Evolutionary conservation across 139 green algal genomes (phyloP), one percentile per base, ranked within the genome.

Genomic region (Haematococcus lacustris): DNA sequence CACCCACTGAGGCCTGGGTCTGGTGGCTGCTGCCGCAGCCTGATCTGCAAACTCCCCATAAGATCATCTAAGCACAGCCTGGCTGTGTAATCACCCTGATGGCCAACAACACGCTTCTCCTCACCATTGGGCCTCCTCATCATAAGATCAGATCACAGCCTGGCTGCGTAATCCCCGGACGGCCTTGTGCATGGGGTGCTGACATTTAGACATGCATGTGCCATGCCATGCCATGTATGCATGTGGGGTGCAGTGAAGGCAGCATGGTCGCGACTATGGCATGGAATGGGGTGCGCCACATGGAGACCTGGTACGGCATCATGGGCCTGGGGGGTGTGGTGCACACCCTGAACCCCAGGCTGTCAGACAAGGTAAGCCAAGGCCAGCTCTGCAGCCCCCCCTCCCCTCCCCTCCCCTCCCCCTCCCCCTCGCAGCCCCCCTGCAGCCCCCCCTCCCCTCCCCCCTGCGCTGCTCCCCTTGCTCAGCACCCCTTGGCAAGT

Each of bases 251-350:
- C 75, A 89, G 82, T 33, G 53, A 71, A 5, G 88, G 86, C 7
- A 76, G 84, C 41, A 75, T 84, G n/a, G 83, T 93, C 0, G 91
- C 79, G 3, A 96, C 90, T 0, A 69, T 95, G n/a, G 88, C 85
- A 0, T 95, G 87, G 86, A 96, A 96, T 78, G 91, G 82, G 0
- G 66, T 51, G 0, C 72, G 87, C 0, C 91, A 96, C 73, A 74
- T 79, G 74, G 74, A 70, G 70, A 26, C 60, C 61, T 87, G 78
- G 86, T 94, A 92, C 69, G 89, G 77, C 34, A 88, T 90, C 68
- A 84, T 86, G 66, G 88, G 88, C 2, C n/a, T 82, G 17, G 87
- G 85, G 0, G 89, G 83, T 0, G 73, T 93, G 5, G 86, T 75
- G 59, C 89, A 94, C 76, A 92, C 89, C 0, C 76, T 94, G 25